Percentiles rank a stretch among this genome's conserved stretches.
Evolutionary conservation across 1,284 basidiomycete species (phyloP).

Genomic region (Sporisorium sorghi): DNA sequence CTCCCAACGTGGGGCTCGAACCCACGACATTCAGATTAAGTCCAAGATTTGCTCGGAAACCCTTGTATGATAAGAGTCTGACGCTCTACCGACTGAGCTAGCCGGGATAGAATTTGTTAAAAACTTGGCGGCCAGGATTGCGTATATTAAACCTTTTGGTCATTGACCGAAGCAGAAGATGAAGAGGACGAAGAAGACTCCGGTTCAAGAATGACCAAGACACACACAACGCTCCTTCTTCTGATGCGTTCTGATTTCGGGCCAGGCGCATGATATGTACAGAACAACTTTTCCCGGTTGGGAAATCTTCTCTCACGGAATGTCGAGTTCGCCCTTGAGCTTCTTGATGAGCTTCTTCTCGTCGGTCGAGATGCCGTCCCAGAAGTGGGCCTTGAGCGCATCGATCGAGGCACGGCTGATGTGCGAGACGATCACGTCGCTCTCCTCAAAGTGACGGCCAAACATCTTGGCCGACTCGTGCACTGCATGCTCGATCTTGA

Average conservation of each 20-base stretch:
- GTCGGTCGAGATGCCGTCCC: conserved; percentile 86
- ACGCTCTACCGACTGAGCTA: conserved; percentile 70
- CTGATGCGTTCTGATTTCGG: conserved; percentile 5
- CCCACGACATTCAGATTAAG: conserved; percentile 67
- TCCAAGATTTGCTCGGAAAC: conserved; percentile 41
- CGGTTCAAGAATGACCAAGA: not conserved
- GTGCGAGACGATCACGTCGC: conserved; percentile 90
- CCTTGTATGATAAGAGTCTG: conserved; percentile 66
- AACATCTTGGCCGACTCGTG: conserved; percentile 88
- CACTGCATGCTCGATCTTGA: conserved; percentile 97
- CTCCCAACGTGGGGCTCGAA: conserved; percentile 69
- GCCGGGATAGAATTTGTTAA: conserved; percentile 58
- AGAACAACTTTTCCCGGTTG: too few species aligned
- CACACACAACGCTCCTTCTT: not conserved
- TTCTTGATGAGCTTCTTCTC: conserved; percentile 95
- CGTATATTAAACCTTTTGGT: too few species aligned
- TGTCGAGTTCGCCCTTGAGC: conserved; percentile 81
- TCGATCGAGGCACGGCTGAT: conserved; percentile 94
- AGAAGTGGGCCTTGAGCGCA: conserved; percentile 79
- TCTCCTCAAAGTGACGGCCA: conserved; percentile 88
- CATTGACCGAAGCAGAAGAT: too few species aligned
- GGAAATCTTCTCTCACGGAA: conserved; percentile 61
- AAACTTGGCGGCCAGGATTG: too few species aligned
- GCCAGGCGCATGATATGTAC: conserved; percentile 3
- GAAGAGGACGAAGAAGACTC: too few species aligned